Evolutionary conservation across 352 stramenopile species (phyloP).

Genomic region (Thalassiosira sp.): DNA sequence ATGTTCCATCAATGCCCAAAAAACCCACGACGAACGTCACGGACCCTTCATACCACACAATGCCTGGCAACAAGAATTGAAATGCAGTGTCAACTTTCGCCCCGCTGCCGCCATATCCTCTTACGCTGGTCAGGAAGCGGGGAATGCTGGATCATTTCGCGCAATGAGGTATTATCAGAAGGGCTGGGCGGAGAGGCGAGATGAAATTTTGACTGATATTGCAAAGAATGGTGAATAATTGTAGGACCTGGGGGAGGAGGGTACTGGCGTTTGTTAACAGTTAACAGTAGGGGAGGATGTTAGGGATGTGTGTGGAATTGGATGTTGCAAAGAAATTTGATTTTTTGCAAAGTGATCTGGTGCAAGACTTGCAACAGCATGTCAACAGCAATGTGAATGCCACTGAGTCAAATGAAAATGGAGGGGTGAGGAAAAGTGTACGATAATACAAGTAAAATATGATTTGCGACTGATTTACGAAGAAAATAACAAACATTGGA

Average conservation of each 20-base stretch:
- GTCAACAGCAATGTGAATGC: no score
- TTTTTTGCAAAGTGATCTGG: no score
- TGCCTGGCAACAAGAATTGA: constrained; percentile 26
- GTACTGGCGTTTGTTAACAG: constrained; percentile 3
- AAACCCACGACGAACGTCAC: constrained; percentile 45
- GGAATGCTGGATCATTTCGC: constrained; percentile 37
- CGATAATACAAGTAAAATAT: no score
- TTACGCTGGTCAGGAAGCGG: constrained; percentile 39
- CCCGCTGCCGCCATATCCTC: constrained; percentile 34
- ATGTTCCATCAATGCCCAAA: constrained; percentile 54
- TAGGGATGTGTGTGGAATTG: not conserved
- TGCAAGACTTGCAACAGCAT: no score
- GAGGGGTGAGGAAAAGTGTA: no score
- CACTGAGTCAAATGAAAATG: no score
- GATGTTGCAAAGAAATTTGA: not conserved
- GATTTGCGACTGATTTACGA: no score
- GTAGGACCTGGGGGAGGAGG: not conserved
- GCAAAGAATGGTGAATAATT: constrained; percentile 45
- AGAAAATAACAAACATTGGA: no score
- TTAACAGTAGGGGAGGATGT: not conserved
- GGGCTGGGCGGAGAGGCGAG: constrained; percentile 42
- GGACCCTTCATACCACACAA: constrained; percentile 48
- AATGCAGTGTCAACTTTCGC: constrained; percentile 42
- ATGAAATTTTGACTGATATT: constrained; percentile 62
- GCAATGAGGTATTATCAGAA: constrained; percentile 49